phyloP scores from a whole-genome alignment of 495 filamentous ascomycete species.

The Lasiosphaeria hispida region DNA sequence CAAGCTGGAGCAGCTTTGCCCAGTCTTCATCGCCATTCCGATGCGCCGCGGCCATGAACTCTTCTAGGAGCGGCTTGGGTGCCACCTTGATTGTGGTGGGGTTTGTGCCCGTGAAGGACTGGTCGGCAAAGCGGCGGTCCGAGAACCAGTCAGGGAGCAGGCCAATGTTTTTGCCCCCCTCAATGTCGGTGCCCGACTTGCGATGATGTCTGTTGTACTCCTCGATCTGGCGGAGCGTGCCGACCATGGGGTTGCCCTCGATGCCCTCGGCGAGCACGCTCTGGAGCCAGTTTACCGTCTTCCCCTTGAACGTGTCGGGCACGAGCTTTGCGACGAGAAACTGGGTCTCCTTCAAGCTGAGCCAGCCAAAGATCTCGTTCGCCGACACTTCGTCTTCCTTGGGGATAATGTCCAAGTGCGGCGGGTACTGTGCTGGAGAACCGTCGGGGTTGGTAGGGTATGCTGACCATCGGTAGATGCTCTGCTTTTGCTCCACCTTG shows the following conservation, averaged over 20 bases:
- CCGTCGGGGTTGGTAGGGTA: slow-evolving; percentile 31
- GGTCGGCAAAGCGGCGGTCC: slow-evolving; percentile 48
- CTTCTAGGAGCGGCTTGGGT: slow-evolving; percentile 28
- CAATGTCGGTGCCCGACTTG: slow-evolving; percentile 40
- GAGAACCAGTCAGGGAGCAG: slow-evolving; percentile 48
- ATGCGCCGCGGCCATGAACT: slow-evolving; percentile 37
- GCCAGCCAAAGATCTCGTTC: slow-evolving; percentile 31
- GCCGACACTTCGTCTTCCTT: slow-evolving; percentile 22
- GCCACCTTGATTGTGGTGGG: slow-evolving; percentile 45
- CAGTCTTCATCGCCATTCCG: slow-evolving; percentile 26
- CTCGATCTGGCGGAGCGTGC: slow-evolving; percentile 39
- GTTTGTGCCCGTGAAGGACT: slow-evolving; percentile 49
- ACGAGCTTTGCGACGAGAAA: slow-evolving; percentile 36
- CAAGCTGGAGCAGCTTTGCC: slow-evolving; percentile 25
- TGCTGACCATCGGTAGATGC: slow-evolving; percentile 29
- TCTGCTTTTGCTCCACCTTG: slow-evolving; percentile 28
- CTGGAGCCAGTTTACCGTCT: slow-evolving; percentile 29
- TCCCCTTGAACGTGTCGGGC: slow-evolving; percentile 31
- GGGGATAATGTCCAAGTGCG: slow-evolving; percentile 33
- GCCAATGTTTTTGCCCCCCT: slow-evolving; percentile 41
- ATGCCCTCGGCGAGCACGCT: slow-evolving; percentile 23
- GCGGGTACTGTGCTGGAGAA: slow-evolving; percentile 31
- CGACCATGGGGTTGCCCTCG: slow-evolving; percentile 31
- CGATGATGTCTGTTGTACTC: slow-evolving; percentile 37
- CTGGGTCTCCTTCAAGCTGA: slow-evolving; percentile 33